Base-by-base conservation (phyloP, 2,329 filamentous ascomycete species). In the Aspergillus neotritici region DNA sequence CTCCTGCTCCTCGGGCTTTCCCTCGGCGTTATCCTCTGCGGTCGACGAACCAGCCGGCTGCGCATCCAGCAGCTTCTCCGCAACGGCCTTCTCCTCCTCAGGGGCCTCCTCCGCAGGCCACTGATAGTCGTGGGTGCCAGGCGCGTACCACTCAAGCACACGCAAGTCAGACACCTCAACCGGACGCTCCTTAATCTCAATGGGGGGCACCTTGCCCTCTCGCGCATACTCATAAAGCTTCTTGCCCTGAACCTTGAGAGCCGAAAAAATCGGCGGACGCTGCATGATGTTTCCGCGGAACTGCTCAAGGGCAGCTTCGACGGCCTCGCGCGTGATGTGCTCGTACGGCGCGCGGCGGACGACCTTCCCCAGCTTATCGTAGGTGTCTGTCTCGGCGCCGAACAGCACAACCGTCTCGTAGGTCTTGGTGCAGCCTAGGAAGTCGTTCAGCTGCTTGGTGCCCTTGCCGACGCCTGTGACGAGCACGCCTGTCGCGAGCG, bases 161-260 rank as follows among this genome's bases (percentile, higher is more conserved):
- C 94, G 86, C 54, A 96, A 66, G 31, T 89, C 79, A 36, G 77
- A 67, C 0, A 94, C 87, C 40, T 87, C 82, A 31, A 97, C 87
- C 2, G 86, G 79, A 44, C 91, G 74, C 41, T 85, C 80, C 62
- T 89, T 76, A 46, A 98, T 93, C 63, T 94, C 85, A 43, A 84
- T 75, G 0, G 93, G 93, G 12, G 95, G 83, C 30, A 87, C 80
- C 60, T 85, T 88, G 12, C 93, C 93, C 63, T 90, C 87, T 37
- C 93, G 78, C 14, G 93, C 93, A 66, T 97, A 97, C 68, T 98
- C 90, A 64, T 98, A 98, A 37, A 96, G 75, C 29, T 87, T 86
- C 73, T 96, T 96, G 2, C 93, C 93, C 54, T 96, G 80, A 66
- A 96, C 87, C 65, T 91, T 90, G 49, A 97, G 74, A 8, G 93